These are phyloP conservation scores for Russula lepida DNA, from an alignment of 768 basidiomycete genomes.

Conservation along the genomic window DNA sequence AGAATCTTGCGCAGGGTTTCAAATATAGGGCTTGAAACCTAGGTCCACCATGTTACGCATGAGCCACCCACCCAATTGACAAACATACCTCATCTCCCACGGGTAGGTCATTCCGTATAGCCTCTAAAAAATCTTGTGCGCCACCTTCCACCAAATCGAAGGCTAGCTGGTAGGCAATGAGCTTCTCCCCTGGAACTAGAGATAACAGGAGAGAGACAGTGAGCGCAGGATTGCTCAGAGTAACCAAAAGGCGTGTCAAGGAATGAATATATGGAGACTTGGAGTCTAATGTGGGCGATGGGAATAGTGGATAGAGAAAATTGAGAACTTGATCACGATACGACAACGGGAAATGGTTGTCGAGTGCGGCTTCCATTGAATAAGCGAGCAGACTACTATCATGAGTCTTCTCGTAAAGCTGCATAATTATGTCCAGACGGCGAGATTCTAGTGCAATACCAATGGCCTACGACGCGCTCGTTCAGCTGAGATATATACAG, in stretches of 20 bases:
- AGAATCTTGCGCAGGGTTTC: conserved; percentile 77
- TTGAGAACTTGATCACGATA: conserved; percentile 77
- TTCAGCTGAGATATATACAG: conserved; percentile 4
- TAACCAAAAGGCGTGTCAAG: conserved; percentile 83
- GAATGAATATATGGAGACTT: conserved; percentile 71
- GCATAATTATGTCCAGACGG: conserved; percentile 77
- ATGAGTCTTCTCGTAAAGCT: conserved; percentile 61
- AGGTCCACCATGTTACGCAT: neutral
- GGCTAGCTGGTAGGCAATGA: conserved; percentile 89
- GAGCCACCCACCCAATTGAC: neutral
- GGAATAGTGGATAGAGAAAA: conserved; percentile 82
- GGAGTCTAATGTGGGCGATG: conserved; percentile 58
- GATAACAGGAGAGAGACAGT: conserved; percentile 67
- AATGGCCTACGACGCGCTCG: conserved; percentile 54
- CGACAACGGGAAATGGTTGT: conserved; percentile 79
- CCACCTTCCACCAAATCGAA: conserved; percentile 95
- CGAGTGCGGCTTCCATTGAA: conserved; percentile 85
- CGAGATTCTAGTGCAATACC: conserved; percentile 91
- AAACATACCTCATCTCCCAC: conserved; percentile 52
- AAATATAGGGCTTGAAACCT: conserved; percentile 56
- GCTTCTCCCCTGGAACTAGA: conserved; percentile 58
- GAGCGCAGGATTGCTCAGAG: conserved; percentile 72
- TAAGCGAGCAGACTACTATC: conserved; percentile 82
- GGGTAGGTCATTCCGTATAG: conserved; percentile 58
- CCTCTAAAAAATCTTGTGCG: conserved; percentile 84